These are phyloP conservation scores for Leccinum pseudoinsigne DNA, from an alignment of 1,284 basidiomycete genomes.

Conservation along the genomic window DNA sequence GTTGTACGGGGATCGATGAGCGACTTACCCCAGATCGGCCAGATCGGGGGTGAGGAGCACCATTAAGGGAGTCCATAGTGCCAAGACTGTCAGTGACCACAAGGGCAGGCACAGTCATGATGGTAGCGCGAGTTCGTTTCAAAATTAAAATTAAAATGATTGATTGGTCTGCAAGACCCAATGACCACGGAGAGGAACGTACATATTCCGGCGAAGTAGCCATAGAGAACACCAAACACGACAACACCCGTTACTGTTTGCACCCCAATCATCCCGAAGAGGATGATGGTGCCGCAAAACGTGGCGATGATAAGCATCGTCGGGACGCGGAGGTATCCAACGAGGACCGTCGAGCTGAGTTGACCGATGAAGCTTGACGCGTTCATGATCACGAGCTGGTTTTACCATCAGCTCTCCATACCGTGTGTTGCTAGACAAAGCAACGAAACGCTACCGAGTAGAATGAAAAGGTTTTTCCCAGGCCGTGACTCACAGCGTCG, in stretches of 20 bases:
- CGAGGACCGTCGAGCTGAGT: constrained; percentile 25
- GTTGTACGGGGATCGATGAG: not conserved
- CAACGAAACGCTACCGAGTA: constrained; percentile 31
- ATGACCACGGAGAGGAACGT: constrained; percentile 11
- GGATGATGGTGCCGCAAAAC: constrained; percentile 33
- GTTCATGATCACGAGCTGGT: constrained; percentile 36
- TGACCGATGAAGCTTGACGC: constrained; percentile 34
- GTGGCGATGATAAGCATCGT: constrained; percentile 20
- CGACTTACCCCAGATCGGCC: constrained; percentile 31
- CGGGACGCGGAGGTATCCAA: constrained; percentile 23
- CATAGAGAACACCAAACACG: constrained; percentile 36
- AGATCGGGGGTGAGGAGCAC: constrained; percentile 28
- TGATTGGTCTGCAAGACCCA: not conserved
- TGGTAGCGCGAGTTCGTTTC: not conserved
- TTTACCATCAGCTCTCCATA: not conserved
- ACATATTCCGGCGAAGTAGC: constrained; percentile 43
- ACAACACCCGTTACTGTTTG: constrained; percentile 27
- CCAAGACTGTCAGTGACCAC: constrained; percentile 16
- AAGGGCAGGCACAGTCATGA: constrained; percentile 10
- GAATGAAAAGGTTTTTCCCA: constrained; percentile 31
- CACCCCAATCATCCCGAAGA: constrained; percentile 34
- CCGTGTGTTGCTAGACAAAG: not conserved
- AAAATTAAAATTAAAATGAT: not conserved
- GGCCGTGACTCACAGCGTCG: constrained; percentile 22
- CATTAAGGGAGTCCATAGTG: constrained; percentile 28